Evolutionary conservation across 371 early-diverging fungal species (phyloP), one percentile per base, ranked within the genome.

Genomic region (Apophysomyces ossiformis): DNA sequence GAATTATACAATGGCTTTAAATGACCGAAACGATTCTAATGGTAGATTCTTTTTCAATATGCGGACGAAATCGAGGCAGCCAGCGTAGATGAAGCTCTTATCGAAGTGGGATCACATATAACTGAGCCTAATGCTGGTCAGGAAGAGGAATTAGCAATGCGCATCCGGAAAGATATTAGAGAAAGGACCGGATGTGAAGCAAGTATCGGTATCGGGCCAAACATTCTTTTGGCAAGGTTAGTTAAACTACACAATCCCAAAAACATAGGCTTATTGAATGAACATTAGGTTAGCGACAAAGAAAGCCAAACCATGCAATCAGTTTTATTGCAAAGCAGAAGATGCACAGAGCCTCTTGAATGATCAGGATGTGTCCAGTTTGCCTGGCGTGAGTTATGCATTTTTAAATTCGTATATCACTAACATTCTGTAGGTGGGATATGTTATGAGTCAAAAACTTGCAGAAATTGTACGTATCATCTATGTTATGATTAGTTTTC

Each of bases 271-370:
- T 39, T 35, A 44, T 61, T 50, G 15, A 11, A 54, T 36, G n/a
- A 63, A 15, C 13, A 4, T 26, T 36, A 74, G 83, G 59, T 68
- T 95, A 37, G 91, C 96, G 0, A 95, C 95, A 1, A 84, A 81
- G 57, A 78, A 77, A 57, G 96, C 96, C 8, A 96, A 96, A 67
- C 96, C 96, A 0, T 74, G 93, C 64, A 92, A 92, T 5, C 85
- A 85, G 13, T 86, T 57, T 66, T 67, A 69, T 44, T 71, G 90
- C 56, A 66, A 65, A 61, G 50, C 64, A 60, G 72, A 70, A 41
- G 70, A 72, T 13, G 81, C 68, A 41, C 63, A 41, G 67, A 61
- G 75, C 70, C 62, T 74, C 85, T 63, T 87, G 81, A 84, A 7
- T 11, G 41, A 66, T 32, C 67, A 67, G 39, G 39, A 58, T 9